These are phyloP conservation scores for Letharia columbiana DNA, from an alignment of 495 filamentous ascomycete species.

Conservation along the genomic window DNA sequence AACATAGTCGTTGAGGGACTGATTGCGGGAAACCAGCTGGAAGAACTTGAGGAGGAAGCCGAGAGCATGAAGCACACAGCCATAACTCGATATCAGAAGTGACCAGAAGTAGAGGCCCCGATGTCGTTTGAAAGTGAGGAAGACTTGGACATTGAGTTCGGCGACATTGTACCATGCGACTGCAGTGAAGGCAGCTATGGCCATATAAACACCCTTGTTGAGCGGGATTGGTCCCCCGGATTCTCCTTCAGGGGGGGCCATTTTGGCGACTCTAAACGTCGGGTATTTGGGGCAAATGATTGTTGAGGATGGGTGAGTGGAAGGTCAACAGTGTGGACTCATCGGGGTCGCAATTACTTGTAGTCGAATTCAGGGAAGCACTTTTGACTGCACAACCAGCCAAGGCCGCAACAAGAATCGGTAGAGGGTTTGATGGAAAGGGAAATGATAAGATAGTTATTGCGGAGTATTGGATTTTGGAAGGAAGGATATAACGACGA, in stretches of 20 bases:
- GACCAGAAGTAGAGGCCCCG: constrained; percentile 49
- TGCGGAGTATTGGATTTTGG: not conserved
- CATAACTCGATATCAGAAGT: constrained; percentile 36
- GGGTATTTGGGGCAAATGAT: not conserved
- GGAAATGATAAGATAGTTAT: constrained; percentile 6
- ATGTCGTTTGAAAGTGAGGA: constrained; percentile 44
- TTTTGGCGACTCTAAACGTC: constrained; percentile 22
- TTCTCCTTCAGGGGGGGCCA: constrained; percentile 17
- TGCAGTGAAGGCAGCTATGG: constrained; percentile 39
- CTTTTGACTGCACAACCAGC: not conserved
- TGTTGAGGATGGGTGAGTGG: not conserved
- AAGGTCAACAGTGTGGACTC: constrained; percentile 4
- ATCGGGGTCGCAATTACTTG: not conserved
- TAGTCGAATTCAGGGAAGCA: not conserved
- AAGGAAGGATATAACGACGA: constrained; percentile 14
- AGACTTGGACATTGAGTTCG: constrained; percentile 42
- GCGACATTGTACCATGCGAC: constrained; percentile 44
- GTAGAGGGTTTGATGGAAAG: not conserved
- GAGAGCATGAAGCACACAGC: constrained; percentile 41
- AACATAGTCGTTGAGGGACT: constrained; percentile 26
- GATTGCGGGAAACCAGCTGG: constrained; percentile 17
- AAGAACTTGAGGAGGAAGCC: constrained; percentile 48
- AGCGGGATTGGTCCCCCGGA: constrained; percentile 17
- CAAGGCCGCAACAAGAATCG: not conserved
- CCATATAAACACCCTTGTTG: constrained; percentile 25